These are phyloP conservation scores for Endocladia muricata DNA, from an alignment of 31 red algal species.

Conservation along the genomic window DNA sequence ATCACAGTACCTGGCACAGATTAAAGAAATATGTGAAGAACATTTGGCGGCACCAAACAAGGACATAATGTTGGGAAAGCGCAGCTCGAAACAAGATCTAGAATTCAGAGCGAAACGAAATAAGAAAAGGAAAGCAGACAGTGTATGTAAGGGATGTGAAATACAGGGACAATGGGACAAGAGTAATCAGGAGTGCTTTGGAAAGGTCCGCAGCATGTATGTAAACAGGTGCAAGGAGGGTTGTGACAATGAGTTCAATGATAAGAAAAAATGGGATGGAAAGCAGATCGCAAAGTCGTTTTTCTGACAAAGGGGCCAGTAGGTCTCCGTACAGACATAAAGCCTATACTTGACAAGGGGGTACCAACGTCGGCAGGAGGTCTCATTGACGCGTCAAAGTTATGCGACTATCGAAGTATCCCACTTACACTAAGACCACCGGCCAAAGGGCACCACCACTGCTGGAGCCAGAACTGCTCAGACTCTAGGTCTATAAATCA, in stretches of 20 bases:
- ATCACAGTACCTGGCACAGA: neutral
- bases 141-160: neutral
- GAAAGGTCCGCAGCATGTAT: neutral
- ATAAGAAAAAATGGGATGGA: neutral
- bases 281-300: conserved; percentile 35
- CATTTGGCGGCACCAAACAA: neutral
- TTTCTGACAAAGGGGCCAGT: conserved; percentile 36
- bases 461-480: conserved; percentile 29
- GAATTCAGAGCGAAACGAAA: neutral
- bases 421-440: conserved; percentile 8
- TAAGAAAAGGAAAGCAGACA: neutral
- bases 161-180: conserved; percentile 26
- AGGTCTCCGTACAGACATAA: conserved; percentile 10
- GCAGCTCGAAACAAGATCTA: neutral
- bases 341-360: conserved; percentile 23
- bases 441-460: conserved; percentile 13
- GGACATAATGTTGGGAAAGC: neutral
- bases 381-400: neutral
- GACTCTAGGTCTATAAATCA: conserved; percentile 13
- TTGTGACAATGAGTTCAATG: neutral
- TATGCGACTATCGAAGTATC: neutral
- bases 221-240: neutral
- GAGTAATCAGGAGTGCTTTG: conserved; percentile 2
- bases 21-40: neutral
- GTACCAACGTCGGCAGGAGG: conserved; percentile 37